Evolutionary conservation across 768 basidiomycete species (phyloP).

Genomic region (Boletus rufocinnamomeus): DNA sequence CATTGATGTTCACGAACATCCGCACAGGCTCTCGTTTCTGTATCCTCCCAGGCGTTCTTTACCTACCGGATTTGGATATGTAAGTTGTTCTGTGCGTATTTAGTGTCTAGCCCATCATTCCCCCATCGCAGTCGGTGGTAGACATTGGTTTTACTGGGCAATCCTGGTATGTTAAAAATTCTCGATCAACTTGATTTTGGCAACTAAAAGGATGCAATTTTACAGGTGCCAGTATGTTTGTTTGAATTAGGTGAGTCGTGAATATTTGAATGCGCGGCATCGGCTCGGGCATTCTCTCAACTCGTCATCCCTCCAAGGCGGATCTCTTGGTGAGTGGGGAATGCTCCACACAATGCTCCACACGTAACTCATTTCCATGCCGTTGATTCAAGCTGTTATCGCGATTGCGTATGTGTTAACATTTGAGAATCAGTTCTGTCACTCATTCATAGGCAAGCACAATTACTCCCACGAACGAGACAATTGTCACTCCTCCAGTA

Average conservation of each 20-base stretch:
- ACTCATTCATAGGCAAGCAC: conserved; percentile 2
- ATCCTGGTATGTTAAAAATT: background rate
- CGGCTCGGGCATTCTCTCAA: background rate
- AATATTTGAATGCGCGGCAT: background rate
- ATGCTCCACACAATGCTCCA: background rate
- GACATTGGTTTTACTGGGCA: conserved; percentile 6
- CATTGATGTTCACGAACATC: background rate
- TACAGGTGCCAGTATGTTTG: background rate
- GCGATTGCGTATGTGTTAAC: conserved; percentile 1
- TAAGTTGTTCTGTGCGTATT: background rate
- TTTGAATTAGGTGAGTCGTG: conserved; percentile 8
- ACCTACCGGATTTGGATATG: conserved; percentile 16
- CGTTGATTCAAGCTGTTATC: conserved; percentile 2
- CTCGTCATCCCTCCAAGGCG: background rate
- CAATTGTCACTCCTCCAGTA: background rate
- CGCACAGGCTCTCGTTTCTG: conserved; percentile 6
- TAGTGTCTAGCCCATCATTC: background rate
- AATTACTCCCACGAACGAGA: background rate
- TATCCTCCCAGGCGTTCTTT: conserved; percentile 10
- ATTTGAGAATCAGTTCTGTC: background rate
- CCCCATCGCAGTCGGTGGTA: conserved; percentile 1
- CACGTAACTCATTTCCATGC: background rate
- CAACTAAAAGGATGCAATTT: no score
- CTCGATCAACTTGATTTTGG: background rate
- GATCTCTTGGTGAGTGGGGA: conserved; percentile 2